Percentiles rank a stretch among this genome's conserved stretches.
Evolutionary conservation across 306 rosid species (phyloP).

Genomic region (Lablab purpureus): DNA sequence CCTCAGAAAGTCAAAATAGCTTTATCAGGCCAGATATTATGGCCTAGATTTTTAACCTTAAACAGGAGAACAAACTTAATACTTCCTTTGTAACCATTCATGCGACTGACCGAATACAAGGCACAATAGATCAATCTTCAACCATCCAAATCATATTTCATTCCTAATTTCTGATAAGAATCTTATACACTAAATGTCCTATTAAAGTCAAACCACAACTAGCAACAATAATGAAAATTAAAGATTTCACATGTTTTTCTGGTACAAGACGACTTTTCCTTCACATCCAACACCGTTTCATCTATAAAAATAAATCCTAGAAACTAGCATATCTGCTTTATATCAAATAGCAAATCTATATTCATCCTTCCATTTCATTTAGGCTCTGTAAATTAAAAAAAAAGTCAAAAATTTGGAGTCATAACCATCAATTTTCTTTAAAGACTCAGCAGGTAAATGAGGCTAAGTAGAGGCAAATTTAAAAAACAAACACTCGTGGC

Average conservation of each 20-base stretch:
- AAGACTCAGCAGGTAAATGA: constrained; percentile 5
- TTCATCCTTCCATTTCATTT: constrained; percentile 29
- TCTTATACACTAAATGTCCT: constrained; percentile 25
- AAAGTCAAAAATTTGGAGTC: constrained; percentile 14
- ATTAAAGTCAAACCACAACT: constrained; percentile 27
- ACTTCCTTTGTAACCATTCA: constrained; percentile 8
- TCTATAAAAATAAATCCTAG: constrained; percentile 11
- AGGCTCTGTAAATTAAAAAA: constrained; percentile 9
- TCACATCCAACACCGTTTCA: not conserved
- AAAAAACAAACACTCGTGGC: constrained; percentile 26
- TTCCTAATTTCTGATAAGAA: not conserved
- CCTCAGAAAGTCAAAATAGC: constrained; percentile 11
- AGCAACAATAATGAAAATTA: constrained; percentile 19
- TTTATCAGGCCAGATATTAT: constrained; percentile 3
- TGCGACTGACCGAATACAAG: constrained; percentile 1
- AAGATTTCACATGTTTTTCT: constrained; percentile 16
- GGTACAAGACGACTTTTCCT: not conserved
- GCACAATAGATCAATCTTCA: constrained; percentile 6
- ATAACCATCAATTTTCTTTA: constrained; percentile 11
- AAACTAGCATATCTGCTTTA: constrained; percentile 22
- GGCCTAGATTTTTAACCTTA: constrained; percentile 18
- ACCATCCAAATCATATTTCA: constrained; percentile 22
- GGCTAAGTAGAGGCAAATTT: constrained; percentile 13
- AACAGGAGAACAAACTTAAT: constrained; percentile 14
- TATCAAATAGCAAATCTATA: constrained; percentile 16